phyloP scores from a whole-genome alignment of 2,329 filamentous ascomycete genomes.

The Grosmannia huntii region DNA sequence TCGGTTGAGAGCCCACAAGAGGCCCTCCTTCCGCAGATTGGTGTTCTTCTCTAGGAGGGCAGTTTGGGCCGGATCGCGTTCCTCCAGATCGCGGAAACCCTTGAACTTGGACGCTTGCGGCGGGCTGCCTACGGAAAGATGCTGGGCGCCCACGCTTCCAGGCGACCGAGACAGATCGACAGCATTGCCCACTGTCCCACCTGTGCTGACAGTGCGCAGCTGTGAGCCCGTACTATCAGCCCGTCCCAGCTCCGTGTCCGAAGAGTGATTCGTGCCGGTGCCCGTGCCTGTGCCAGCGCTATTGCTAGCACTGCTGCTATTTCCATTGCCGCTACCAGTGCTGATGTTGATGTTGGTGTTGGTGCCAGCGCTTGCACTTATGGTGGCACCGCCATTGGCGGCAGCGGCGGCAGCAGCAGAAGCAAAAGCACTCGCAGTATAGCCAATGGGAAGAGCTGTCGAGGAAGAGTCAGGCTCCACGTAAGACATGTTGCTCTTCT shows the following conservation, averaged over 20 bases:
- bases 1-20: constrained; percentile 87
- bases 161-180: constrained; percentile 43
- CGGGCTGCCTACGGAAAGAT: constrained; percentile 34
- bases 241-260: constrained; percentile 58
- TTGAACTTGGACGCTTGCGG: constrained; percentile 57
- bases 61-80: constrained; percentile 51
- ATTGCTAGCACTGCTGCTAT: not conserved
- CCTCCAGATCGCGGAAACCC: constrained; percentile 84
- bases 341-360: not conserved
- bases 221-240: constrained; percentile 65
- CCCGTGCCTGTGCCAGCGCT: not conserved
- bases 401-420: not conserved
- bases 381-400: not conserved
- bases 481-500: constrained; percentile 71
- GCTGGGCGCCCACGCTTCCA: constrained; percentile 36
- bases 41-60: constrained; percentile 42
- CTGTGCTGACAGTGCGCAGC: constrained; percentile 25
- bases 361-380: not conserved
- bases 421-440: not conserved
- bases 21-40: constrained; percentile 77
- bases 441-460: not conserved
- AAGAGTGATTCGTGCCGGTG: constrained; percentile 14
- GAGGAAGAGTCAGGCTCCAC: constrained; percentile 46
- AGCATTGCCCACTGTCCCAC: constrained; percentile 19
- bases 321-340: not conserved